These are phyloP conservation scores for Penicillium corylophilum DNA, from an alignment of 2,329 filamentous ascomycete species.

Conservation along the genomic window DNA sequence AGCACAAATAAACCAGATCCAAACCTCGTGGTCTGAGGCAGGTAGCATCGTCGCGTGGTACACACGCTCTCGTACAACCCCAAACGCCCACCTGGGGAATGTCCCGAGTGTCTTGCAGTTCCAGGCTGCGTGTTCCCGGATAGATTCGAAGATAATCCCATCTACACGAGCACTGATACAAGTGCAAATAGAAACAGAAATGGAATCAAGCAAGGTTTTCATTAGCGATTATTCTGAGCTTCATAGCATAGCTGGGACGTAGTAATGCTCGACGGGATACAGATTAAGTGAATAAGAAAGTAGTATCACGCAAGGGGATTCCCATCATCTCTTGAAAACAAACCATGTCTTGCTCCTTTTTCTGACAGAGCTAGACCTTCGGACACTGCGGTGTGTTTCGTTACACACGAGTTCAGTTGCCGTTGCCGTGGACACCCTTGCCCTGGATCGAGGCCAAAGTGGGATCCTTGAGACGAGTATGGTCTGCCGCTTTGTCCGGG, in stretches of 20 bases:
- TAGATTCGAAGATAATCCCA: not conserved
- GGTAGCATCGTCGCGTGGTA: not conserved
- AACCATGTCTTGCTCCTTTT: not conserved
- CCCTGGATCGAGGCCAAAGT: not conserved
- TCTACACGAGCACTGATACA: too few relatives aligned
- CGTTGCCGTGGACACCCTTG: not conserved
- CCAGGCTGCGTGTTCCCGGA: not conserved
- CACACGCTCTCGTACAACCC: not conserved
- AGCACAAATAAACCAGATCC: not conserved
- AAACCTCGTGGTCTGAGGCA: not conserved
- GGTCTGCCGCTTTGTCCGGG: slow-evolving; percentile 15
- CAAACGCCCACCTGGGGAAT: not conserved
- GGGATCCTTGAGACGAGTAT: not conserved
- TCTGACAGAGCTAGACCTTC: not conserved
- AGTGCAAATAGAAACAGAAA: not conserved
- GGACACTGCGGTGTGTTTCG: not conserved
- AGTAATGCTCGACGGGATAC: not conserved
- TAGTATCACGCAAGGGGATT: not conserved
- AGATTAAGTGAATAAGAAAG: not conserved
- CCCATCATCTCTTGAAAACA: not conserved
- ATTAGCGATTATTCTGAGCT: not conserved
- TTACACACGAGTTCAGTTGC: not conserved
- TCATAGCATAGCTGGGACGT: not conserved
- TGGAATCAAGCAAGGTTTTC: not conserved
- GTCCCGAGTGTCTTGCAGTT: too few relatives aligned